Evolutionary conservation across 306 rosid species (phyloP), one percentile per base, ranked within the genome.

Genomic region (Pyrus pyrifolia): DNA sequence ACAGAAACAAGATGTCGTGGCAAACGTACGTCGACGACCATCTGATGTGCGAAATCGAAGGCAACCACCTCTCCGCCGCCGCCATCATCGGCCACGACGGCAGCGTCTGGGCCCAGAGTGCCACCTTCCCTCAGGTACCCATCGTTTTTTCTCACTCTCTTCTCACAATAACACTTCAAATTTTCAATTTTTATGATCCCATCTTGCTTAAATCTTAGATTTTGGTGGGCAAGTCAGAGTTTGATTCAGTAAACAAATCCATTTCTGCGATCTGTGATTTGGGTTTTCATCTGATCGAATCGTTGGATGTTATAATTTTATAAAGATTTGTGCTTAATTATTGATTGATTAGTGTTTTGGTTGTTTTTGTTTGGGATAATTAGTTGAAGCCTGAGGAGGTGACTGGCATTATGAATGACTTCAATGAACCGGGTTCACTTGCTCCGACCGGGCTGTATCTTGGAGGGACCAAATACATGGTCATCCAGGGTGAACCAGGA

Each of bases 391-490:
- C 88, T 29, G 93, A 93, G 73, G 97, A 93, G 75, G 86, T 93
- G 38, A 67, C 80, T 74, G 96, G 45, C 70, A 59, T 93, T 70
- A 62, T 82, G 76, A 85, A 74, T n/a, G 96, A 93, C 81, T 89
- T 93, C 29, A 21, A 18, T 4, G 96, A 93, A 49, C 97, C 97
- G 59, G 97, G 97, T 66, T 3, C 88, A 13, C 96, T 93, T 87
- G 97, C 97, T 78, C 96, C 96, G 7, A 93, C 93, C 76, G 92
- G 96, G 52, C 76, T 90, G 72, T 79, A 86, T 76, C 80, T 93
- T 25, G 97, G 96, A 59, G 97, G 93, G 51, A 86, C 94, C 8
- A 93, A 93, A 72, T 93, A 90, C 68, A 93, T 93, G 96, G 97
- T 93, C 65, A 93, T 93, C 81, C 97, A 90, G 84, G 97, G 97